Percentiles rank a stretch among this genome's conserved stretches.
Conservation (phyloP, 192 early-diverging fungal species). For the Jimgerdemannia flammicorona region DNA sequence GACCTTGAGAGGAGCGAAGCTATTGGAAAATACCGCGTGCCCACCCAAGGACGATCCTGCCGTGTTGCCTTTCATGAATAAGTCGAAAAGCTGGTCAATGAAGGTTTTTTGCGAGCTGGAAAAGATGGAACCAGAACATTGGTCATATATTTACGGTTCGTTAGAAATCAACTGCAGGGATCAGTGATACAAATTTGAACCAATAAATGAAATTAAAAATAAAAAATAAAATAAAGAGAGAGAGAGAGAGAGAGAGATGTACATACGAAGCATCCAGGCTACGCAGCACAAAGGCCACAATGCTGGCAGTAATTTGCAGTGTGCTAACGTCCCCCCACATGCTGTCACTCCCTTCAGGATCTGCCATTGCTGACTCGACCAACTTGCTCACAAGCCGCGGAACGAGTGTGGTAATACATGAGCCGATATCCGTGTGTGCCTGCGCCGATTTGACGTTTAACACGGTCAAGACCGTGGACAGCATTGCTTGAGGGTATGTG, state of each 20-base stretch:
- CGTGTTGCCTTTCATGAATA: slow-evolving; percentile 39
- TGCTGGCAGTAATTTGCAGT: slow-evolving; percentile 32
- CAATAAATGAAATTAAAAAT: not conserved
- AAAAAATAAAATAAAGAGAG: not conserved
- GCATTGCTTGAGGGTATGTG: slow-evolving; percentile 44
- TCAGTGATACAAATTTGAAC: no score
- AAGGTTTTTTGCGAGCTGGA: slow-evolving; percentile 36
- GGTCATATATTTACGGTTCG: not conserved
- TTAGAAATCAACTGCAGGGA: no score
- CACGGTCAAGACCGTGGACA: slow-evolving; percentile 38
- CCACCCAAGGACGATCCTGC: slow-evolving; percentile 11
- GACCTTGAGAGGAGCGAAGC: slow-evolving; percentile 10
- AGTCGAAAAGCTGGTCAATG: slow-evolving; percentile 36
- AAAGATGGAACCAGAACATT: not conserved
- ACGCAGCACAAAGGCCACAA: slow-evolving; percentile 36
- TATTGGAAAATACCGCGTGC: not conserved
- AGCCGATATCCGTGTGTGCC: slow-evolving; percentile 35
- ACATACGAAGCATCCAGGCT: slow-evolving; percentile 42
- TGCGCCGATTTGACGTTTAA: slow-evolving; percentile 30
- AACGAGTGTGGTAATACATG: slow-evolving; percentile 34
- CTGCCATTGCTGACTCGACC: slow-evolving; percentile 32
- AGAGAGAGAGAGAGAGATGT: not conserved
- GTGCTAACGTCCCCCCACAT: slow-evolving; percentile 26
- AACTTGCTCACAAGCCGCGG: slow-evolving; percentile 36
- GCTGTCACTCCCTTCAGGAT: slow-evolving; percentile 5